Base-by-base conservation (phyloP, 805 yeast genomes). In the Monosporozyma siamensis region DNA sequence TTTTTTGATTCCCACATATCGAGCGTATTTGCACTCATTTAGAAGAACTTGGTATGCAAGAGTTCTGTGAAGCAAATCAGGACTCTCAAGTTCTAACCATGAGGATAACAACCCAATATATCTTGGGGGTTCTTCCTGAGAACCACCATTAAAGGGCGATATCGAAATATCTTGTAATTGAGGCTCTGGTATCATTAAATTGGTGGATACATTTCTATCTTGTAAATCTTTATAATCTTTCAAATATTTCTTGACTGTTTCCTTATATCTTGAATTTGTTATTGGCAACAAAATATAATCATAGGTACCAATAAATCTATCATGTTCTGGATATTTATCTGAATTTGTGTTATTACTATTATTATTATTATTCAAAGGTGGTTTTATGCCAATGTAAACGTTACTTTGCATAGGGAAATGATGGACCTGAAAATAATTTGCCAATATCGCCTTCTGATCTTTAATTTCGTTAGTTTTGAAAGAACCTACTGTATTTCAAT, bases 1-100 rank as follows among this genome's bases (percentile, higher is more conserved):
- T 37, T 72, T 72, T 7, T 65, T 64, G 34, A 81, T 55, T 0
- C 86, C 87, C 25, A 80, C 67, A 53, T 70, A 78, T 34, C 66
- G 62, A 2, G 85, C 82, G 51, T 77, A 77, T 14, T 70, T 65
- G 30, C 79, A 59, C 56, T 81, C 86, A 49, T 77, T 74, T 22
- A 59, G 45, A n/a, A 80, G 54, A 1, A 79, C 82, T 50, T 79
- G 79, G 27, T 63, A 61, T 5, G 82, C 75, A 39, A 79, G 65
- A 46, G 70, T 74, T 24, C 80, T 72, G 3, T 75, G 65, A 5
- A 67, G 47, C 0, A 61, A 56, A 54, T 78, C 75, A 8, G 63
- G 61, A 24, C 78, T 71, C 48, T 80, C 86, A 32, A 80, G 58
- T 51, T 80, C 86, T n/a, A 79, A 65, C 86, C 87, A 81, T 2